A percentile compares a stretch with the other conserved stretches of the same genome.
These are phyloP conservation scores for Lactifluus volemus DNA, from an alignment of 768 basidiomycete genomes.

Conservation along the genomic window DNA sequence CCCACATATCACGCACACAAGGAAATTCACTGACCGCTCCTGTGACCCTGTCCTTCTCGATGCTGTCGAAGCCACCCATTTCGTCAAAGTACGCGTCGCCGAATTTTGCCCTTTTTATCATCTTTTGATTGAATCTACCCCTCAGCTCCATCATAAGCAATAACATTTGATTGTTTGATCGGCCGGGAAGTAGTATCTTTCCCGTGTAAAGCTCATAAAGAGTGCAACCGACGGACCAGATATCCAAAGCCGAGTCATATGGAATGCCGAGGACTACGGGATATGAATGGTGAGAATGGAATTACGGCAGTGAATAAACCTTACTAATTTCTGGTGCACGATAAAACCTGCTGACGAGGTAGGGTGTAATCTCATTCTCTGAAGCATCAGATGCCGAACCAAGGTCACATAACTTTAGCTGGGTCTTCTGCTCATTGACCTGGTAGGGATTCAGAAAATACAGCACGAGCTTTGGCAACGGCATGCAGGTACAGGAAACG, in stretches of 20 bases:
- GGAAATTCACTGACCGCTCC: conserved; percentile 54
- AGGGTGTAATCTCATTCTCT: conserved; percentile 96
- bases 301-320: conserved; percentile 23
- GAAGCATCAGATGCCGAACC: conserved; percentile 94
- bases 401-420: conserved; percentile 90
- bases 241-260: conserved; percentile 87
- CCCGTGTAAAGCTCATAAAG: conserved; percentile 94
- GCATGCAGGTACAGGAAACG: conserved; percentile 24
- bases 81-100: conserved; percentile 92
- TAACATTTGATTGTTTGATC: conserved; percentile 97
- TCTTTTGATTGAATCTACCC: conserved; percentile 85
- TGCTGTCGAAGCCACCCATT: conserved; percentile 73
- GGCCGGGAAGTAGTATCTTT: conserved; percentile 95
- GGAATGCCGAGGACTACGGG: conserved; percentile 82
- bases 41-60: conserved; percentile 78
- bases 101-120: conserved; percentile 93
- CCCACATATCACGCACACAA: neutral
- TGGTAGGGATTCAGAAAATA: conserved; percentile 24
- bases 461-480: neutral
- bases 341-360: conserved; percentile 95
- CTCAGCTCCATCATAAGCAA: conserved; percentile 97
- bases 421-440: conserved; percentile 93
- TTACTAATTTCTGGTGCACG: conserved; percentile 97
- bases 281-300: conserved; percentile 13
- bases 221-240: conserved; percentile 97